These are phyloP conservation scores for Urostyla sp. DNA, from an alignment of 73 alveolate species.

Conservation along the genomic window DNA sequence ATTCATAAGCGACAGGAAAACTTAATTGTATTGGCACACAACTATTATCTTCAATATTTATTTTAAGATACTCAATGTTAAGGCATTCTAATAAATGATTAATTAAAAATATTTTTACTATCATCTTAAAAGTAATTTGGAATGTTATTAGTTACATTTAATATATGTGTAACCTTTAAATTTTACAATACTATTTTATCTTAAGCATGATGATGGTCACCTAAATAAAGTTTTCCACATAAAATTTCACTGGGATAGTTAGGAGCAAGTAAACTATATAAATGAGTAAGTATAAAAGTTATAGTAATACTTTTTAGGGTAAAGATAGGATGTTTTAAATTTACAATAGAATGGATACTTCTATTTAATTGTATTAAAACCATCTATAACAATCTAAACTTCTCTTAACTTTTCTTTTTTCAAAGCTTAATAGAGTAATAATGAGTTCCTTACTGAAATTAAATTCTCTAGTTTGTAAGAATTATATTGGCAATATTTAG, in stretches of 20 bases:
- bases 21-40: conserved; percentile 61
- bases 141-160: conserved; percentile 73
- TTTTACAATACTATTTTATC: conserved; percentile 53
- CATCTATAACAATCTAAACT: conserved; percentile 44
- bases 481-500: not conserved
- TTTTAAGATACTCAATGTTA: conserved; percentile 33
- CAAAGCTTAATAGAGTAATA: conserved; percentile 52
- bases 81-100: conserved; percentile 9
- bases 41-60: conserved; percentile 57
- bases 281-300: not conserved
- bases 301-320: conserved; percentile 38
- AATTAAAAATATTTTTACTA: not conserved
- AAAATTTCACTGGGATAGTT: conserved; percentile 76
- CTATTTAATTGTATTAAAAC: conserved; percentile 29
- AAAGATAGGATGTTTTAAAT: conserved; percentile 27
- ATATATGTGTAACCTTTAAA: conserved; percentile 81
- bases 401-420: conserved; percentile 59
- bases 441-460: conserved; percentile 55
- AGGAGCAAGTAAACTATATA: conserved; percentile 6
- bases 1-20: conserved; percentile 59
- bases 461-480: conserved; percentile 32
- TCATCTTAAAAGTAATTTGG: conserved; percentile 78
- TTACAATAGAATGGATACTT: conserved; percentile 61
- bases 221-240: conserved; percentile 70
- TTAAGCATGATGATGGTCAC: conserved; percentile 70